Evolutionary conservation across 176 grass and related monocot genomes (phyloP).

Genomic region (Olyra latifolia): DNA sequence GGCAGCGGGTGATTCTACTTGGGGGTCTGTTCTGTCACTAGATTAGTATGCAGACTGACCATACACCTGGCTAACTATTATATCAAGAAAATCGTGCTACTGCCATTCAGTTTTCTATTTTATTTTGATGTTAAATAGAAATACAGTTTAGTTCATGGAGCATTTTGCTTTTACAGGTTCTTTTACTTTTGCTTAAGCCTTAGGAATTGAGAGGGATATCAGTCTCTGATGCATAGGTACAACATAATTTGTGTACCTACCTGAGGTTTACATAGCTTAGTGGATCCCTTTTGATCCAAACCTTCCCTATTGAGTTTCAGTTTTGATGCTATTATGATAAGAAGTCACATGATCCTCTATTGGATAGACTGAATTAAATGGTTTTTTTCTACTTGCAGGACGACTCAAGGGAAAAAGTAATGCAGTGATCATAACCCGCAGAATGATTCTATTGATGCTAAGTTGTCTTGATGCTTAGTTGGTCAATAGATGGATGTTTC

Average conservation of each 20-base stretch:
- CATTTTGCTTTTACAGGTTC: conserved; percentile 37
- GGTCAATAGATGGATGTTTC: conserved; percentile 2
- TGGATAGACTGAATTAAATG: conserved; percentile 27
- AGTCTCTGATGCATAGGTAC: conserved; percentile 26
- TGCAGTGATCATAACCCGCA: conserved; percentile 9
- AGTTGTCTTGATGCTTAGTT: conserved; percentile 26
- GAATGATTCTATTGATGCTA: conserved; percentile 22
- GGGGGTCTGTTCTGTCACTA: no score
- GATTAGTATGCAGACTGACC: not conserved
- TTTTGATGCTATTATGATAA: not conserved
- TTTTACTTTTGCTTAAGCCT: conserved; percentile 10
- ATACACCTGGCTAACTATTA: conserved; percentile 10
- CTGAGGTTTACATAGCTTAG: not conserved
- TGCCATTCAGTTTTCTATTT: not conserved
- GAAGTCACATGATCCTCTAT: conserved; percentile 1
- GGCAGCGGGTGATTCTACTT: no score
- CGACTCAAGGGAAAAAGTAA: not conserved
- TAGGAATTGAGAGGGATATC: not conserved
- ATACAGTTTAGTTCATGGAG: not conserved
- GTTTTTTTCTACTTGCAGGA: not conserved
- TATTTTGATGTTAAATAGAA: not conserved
- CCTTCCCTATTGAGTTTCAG: conserved; percentile 5
- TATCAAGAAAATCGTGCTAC: not conserved
- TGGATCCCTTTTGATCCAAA: not conserved
- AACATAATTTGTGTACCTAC: not conserved